phyloP scores from a whole-genome alignment of 208 protist genomes.

The Trypanosoma scelopori region DNA sequence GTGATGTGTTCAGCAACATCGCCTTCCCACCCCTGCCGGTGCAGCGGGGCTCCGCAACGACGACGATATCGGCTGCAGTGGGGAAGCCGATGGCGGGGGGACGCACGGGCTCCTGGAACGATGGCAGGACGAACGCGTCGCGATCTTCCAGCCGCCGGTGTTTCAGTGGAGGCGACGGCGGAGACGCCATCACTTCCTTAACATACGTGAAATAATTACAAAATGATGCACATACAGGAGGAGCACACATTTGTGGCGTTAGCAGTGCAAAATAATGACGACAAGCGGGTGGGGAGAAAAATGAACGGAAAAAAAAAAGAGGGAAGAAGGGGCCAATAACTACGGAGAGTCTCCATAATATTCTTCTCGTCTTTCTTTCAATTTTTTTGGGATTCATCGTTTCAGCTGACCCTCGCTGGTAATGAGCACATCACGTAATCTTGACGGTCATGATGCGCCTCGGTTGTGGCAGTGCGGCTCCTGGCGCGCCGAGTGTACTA shows the following conservation, averaged over 20 bases:
- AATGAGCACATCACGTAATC: not conserved
- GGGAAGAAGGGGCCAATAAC: no score
- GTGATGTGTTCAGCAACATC: constrained; percentile 26
- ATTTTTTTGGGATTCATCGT: no score
- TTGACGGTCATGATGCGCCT: constrained; percentile 20
- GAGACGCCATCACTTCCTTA: not conserved
- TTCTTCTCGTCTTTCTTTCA: no score
- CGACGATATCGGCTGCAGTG: constrained; percentile 10
- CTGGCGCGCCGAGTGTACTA: no score
- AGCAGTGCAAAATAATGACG: no score
- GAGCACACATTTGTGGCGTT: no score
- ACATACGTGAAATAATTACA: not conserved
- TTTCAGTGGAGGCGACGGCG: constrained; percentile 13
- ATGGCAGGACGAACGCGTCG: constrained; percentile 16
- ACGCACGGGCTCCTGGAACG: constrained; percentile 17
- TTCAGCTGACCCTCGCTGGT: no score
- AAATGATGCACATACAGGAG: no score
- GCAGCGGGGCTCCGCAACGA: not conserved
- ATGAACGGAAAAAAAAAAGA: no score
- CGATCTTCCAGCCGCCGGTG: constrained; percentile 5
- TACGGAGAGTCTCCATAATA: no score
- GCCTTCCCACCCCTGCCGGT: constrained; percentile 1
- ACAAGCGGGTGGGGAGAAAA: no score
- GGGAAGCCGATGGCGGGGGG: constrained; percentile 27
- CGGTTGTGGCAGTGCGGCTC: not conserved